Percentiles rank a stretch among this genome's conserved stretches.
Conservation (phyloP, 2,329 filamentous ascomycete species). For the Knufia fluminis region DNA sequence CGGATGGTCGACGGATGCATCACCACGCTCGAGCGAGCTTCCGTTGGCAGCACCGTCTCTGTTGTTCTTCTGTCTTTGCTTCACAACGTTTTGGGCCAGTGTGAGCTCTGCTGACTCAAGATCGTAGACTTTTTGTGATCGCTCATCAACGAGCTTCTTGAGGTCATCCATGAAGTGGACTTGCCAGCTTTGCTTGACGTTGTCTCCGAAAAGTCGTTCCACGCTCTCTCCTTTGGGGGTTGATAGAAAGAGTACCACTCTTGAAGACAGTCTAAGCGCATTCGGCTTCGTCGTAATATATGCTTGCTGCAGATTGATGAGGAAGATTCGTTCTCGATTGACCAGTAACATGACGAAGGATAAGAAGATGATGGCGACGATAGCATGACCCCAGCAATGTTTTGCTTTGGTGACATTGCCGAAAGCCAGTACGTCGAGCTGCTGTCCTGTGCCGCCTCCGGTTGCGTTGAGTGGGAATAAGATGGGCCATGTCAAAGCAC, state of each 20-base stretch:
- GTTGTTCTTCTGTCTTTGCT: slow-evolving; percentile 5
- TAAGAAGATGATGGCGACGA: slow-evolving; percentile 71
- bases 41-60: background rate
- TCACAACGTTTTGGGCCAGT: slow-evolving; percentile 66
- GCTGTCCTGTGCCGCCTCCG: slow-evolving; percentile 55
- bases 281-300: slow-evolving; percentile 80
- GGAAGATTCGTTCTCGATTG: slow-evolving; percentile 79
- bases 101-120: slow-evolving; percentile 85
- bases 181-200: slow-evolving; percentile 72
- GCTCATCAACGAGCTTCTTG: slow-evolving; percentile 67
- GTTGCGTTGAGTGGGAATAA: slow-evolving; percentile 85
- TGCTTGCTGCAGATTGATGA: slow-evolving; percentile 82
- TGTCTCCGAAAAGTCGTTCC: slow-evolving; percentile 65
- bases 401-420: slow-evolving; percentile 58
- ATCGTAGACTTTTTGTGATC: slow-evolving; percentile 66
- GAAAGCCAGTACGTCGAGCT: slow-evolving; percentile 75
- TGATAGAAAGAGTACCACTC: slow-evolving; percentile 79
- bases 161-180: slow-evolving; percentile 68
- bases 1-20: slow-evolving; percentile 6
- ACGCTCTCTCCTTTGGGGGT: slow-evolving; percentile 73
- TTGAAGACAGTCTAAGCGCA: slow-evolving; percentile 72
- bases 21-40: slow-evolving; percentile 7
- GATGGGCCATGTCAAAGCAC: slow-evolving; percentile 75
- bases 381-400: slow-evolving; percentile 69
- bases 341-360: slow-evolving; percentile 76